These are phyloP conservation scores for Claviceps digitariae DNA, from an alignment of 2,329 filamentous ascomycete species.

Conservation along the genomic window DNA sequence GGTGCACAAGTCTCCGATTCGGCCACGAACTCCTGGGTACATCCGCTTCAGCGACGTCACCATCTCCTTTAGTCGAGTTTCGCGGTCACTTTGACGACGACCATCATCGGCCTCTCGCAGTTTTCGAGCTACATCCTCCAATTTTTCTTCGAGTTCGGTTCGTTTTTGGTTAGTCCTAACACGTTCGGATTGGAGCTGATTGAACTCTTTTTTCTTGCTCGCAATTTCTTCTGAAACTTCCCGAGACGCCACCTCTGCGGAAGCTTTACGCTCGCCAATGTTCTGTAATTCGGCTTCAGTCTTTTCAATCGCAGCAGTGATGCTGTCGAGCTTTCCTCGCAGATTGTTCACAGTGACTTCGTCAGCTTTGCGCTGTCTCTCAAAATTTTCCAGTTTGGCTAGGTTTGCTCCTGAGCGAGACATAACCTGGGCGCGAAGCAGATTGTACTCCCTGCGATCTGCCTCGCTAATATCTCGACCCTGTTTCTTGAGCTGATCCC, in stretches of 20 bases:
- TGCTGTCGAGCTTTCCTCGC: constrained; percentile 73
- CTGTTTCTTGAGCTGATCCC: constrained; percentile 70
- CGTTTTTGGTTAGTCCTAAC: constrained; percentile 67
- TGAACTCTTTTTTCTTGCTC: constrained; percentile 79
- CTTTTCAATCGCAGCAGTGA: constrained; percentile 59
- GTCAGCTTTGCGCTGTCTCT: constrained; percentile 79
- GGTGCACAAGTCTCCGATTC: constrained; percentile 81
- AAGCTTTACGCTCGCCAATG: constrained; percentile 54
- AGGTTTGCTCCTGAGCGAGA: constrained; percentile 71
- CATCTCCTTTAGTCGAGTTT: constrained; percentile 66
- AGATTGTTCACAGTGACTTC: constrained; percentile 82
- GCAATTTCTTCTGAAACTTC: constrained; percentile 67
- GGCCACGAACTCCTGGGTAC: constrained; percentile 81
- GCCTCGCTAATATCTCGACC: constrained; percentile 74
- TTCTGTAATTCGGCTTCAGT: constrained; percentile 57
- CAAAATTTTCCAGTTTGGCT: constrained; percentile 71
- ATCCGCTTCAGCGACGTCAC: constrained; percentile 78
- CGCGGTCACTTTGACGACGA: constrained; percentile 71
- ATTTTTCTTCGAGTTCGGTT: constrained; percentile 84
- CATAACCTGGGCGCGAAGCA: constrained; percentile 71
- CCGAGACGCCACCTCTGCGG: constrained; percentile 49
- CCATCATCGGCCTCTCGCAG: constrained; percentile 78
- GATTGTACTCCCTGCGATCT: constrained; percentile 83
- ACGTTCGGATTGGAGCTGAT: constrained; percentile 71
- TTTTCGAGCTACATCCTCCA: constrained; percentile 67